phyloP scores from a whole-genome alignment of 2,329 filamentous ascomycete species.

The Tolypocladium sp. region DNA sequence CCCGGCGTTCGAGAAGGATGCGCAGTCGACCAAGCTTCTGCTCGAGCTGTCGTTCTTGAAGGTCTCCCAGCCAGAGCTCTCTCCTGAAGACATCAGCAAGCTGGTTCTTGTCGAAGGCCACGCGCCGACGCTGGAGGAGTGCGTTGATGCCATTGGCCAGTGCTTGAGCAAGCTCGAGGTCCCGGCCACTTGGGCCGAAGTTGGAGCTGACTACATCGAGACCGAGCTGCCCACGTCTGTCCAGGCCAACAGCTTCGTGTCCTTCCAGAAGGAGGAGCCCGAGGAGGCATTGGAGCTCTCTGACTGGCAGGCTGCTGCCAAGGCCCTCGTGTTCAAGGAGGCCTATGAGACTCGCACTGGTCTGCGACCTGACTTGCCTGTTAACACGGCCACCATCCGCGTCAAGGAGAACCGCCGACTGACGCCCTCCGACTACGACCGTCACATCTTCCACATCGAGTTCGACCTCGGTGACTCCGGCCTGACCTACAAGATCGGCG shows the following conservation, averaged over 20 bases:
- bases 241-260: constrained; percentile 71
- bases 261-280: constrained; percentile 66
- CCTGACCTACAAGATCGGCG: constrained; percentile 92
- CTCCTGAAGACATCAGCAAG: constrained; percentile 55
- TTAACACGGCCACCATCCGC: constrained; percentile 78
- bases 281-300: constrained; percentile 59
- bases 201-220: constrained; percentile 42
- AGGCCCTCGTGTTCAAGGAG: constrained; percentile 88
- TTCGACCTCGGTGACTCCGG: constrained; percentile 90
- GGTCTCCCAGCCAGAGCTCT: constrained; percentile 58
- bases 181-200: constrained; percentile 70
- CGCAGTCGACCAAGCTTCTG: constrained; percentile 56
- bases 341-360: constrained; percentile 66
- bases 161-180: constrained; percentile 66
- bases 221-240: constrained; percentile 53
- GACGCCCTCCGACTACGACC: constrained; percentile 81
- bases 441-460: constrained; percentile 99
- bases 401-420: constrained; percentile 95
- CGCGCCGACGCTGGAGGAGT: constrained; percentile 39
- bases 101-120: constrained; percentile 51
- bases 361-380: constrained; percentile 76
- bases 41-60: constrained; percentile 78
- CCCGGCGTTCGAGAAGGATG: constrained; percentile 57
- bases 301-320: constrained; percentile 77
- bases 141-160: constrained; percentile 58